Percentiles rank a stretch among this genome's conserved stretches.
Conservation (phyloP, 495 filamentous ascomycete species). For the Annulohypoxylon nitens region DNA sequence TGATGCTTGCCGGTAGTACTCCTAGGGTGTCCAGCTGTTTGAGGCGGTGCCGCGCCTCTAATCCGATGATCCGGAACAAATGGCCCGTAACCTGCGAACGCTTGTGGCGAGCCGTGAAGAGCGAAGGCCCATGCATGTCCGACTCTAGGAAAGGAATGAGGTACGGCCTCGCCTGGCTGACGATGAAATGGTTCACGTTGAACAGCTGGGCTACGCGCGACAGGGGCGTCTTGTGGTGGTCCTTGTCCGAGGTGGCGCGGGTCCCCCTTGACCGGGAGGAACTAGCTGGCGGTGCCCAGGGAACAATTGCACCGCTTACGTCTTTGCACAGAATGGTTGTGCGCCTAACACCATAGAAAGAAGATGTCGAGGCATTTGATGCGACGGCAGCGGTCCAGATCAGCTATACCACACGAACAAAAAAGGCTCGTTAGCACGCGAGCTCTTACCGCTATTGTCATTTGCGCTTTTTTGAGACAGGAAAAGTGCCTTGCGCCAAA, state of each 20-base stretch:
- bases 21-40: conserved; percentile 83
- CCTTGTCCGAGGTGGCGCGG: conserved; percentile 68
- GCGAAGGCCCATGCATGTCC: conserved; percentile 81
- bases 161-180: conserved; percentile 83
- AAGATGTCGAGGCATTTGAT: conserved; percentile 82
- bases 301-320: conserved; percentile 78
- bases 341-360: conserved; percentile 70
- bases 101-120: conserved; percentile 67
- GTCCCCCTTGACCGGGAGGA: conserved; percentile 78
- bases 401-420: conserved; percentile 60
- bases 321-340: conserved; percentile 87
- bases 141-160: conserved; percentile 86
- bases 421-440: conserved; percentile 29
- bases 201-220: conserved; percentile 89
- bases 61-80: conserved; percentile 74
- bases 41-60: conserved; percentile 86
- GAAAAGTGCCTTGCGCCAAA: not conserved
- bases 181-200: conserved; percentile 91
- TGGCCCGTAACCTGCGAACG: conserved; percentile 70
- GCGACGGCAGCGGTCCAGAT: conserved; percentile 95
- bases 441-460: conserved; percentile 4
- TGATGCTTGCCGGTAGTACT: conserved; percentile 74
- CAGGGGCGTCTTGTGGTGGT: conserved; percentile 82
- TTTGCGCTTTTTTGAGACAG: not conserved
- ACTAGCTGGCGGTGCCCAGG: conserved; percentile 78